Percentiles rank a stretch among this genome's conserved stretches.
Evolutionary conservation across 2,329 filamentous ascomycete species (phyloP).

Genomic region (Fusarium kyushuense): DNA sequence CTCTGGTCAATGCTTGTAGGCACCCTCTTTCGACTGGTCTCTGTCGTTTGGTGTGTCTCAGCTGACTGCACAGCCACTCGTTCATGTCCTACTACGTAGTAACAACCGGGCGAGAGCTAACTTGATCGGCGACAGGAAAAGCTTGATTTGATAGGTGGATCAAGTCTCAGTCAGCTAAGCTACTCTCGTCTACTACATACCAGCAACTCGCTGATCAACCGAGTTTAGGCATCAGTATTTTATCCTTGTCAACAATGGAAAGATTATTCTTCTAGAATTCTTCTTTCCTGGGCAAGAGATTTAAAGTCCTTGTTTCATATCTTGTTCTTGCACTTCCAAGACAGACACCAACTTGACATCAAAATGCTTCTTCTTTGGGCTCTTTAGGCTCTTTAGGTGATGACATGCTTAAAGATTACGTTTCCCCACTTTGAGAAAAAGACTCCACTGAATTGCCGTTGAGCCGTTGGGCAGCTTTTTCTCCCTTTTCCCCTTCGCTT

Average conservation of each 20-base stretch:
- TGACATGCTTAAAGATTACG: neutral
- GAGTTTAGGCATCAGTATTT: conserved; percentile 24
- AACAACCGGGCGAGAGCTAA: conserved; percentile 10
- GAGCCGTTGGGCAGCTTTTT: conserved; percentile 7
- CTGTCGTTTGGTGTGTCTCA: conserved; percentile 3
- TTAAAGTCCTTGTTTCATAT: neutral
- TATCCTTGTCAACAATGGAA: neutral
- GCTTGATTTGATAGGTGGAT: conserved; percentile 4
- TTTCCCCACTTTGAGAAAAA: neutral
- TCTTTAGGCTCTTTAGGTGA: neutral
- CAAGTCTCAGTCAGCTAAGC: neutral
- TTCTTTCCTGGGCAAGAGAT: conserved; percentile 6
- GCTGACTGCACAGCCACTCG: conserved; percentile 32
- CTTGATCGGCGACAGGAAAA: neutral
- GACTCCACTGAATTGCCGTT: neutral
- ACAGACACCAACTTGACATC: too few species aligned
- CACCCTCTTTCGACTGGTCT: conserved; percentile 19
- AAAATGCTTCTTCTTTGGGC: conserved; percentile 12
- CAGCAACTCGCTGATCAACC: too few species aligned
- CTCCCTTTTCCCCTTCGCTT: neutral
- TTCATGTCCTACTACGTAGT: conserved; percentile 8
- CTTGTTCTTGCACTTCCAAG: neutral
- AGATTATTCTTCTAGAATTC: conserved; percentile 24
- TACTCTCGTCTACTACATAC: too few species aligned
- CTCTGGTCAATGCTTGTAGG: conserved; percentile 2